Evolutionary conservation across 805 yeast genomes (phyloP).

Genomic region (Lipomyces lipofer): DNA sequence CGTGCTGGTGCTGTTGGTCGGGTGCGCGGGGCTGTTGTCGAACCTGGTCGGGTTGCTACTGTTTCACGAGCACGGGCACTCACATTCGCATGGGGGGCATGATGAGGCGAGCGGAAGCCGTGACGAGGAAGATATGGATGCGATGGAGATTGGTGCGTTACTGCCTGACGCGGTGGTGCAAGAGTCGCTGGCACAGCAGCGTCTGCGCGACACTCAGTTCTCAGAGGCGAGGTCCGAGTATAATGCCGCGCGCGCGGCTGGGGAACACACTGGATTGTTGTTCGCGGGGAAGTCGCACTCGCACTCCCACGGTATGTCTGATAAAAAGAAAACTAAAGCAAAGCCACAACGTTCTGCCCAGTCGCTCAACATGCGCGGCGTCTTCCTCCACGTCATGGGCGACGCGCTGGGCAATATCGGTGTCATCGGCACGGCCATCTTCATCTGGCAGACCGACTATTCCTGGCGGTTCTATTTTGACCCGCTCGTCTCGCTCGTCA

Average conservation of each 20-base stretch:
- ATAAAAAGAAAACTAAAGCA: constrained; percentile 26
- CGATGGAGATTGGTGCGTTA: constrained; percentile 26
- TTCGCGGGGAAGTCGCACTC: constrained; percentile 31
- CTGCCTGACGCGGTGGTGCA: constrained; percentile 27
- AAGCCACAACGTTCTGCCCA: constrained; percentile 41
- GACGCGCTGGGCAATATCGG: constrained; percentile 96
- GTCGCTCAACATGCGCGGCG: constrained; percentile 97
- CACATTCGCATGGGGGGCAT: constrained; percentile 51
- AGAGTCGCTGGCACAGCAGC: constrained; percentile 16
- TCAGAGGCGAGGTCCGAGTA: constrained; percentile 1
- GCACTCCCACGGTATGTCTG: constrained; percentile 9
- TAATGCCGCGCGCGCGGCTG: constrained; percentile 38
- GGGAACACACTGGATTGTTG: constrained; percentile 39
- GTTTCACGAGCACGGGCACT: constrained; percentile 84
- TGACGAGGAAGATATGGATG: constrained; percentile 16
- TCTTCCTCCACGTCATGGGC: constrained; percentile 89
- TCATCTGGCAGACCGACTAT: constrained; percentile 91
- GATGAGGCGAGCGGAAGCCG: constrained; percentile 38
- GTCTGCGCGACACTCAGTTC: constrained; percentile 11
- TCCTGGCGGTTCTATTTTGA: constrained; percentile 86
- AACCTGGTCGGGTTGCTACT: constrained; percentile 79
- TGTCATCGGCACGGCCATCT: constrained; percentile 82
- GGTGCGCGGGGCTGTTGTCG: constrained; percentile 77
- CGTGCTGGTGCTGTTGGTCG: constrained; percentile 77
- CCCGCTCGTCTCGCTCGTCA: constrained; percentile 80